A percentile compares a stretch with the other conserved stretches of the same genome.
These are phyloP conservation scores for Centrapalus pauciflorus DNA, from an alignment of 129 eudicot genomes.

Conservation along the genomic window DNA sequence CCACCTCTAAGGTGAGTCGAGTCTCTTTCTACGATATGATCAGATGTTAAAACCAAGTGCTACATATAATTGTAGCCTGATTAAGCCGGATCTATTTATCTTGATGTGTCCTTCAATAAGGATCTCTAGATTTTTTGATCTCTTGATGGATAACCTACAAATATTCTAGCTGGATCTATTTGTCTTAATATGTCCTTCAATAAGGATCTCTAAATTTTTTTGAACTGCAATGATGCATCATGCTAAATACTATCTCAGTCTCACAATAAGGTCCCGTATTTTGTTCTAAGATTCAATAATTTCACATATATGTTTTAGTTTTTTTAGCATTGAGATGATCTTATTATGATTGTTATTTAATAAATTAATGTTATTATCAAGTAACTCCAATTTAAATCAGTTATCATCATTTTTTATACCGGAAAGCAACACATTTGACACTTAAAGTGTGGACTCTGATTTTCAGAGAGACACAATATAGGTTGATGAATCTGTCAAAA, in stretches of 20 bases:
- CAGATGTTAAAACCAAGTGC: no score
- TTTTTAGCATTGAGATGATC: no score
- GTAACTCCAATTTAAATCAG: background rate
- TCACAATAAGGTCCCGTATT: no score
- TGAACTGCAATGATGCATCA: no score
- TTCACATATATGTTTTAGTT: no score
- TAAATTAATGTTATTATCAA: background rate
- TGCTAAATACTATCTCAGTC: no score
- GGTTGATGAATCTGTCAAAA: background rate
- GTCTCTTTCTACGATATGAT: background rate
- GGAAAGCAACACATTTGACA: conserved; percentile 11
- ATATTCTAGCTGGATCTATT: background rate
- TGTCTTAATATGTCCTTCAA: background rate
- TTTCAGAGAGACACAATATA: background rate
- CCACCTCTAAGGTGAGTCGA: conserved; percentile 46
- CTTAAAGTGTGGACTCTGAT: background rate
- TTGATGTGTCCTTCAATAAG: background rate
- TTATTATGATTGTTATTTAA: background rate
- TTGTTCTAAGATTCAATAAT: background rate
- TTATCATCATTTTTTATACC: background rate
- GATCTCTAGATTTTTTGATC: background rate
- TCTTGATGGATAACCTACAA: no score
- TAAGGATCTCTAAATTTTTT: background rate
- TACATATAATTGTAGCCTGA: background rate
- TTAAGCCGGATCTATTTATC: background rate